These are phyloP conservation scores for Acer saccharum DNA, from an alignment of 345 rosid species.

Conservation along the genomic window DNA sequence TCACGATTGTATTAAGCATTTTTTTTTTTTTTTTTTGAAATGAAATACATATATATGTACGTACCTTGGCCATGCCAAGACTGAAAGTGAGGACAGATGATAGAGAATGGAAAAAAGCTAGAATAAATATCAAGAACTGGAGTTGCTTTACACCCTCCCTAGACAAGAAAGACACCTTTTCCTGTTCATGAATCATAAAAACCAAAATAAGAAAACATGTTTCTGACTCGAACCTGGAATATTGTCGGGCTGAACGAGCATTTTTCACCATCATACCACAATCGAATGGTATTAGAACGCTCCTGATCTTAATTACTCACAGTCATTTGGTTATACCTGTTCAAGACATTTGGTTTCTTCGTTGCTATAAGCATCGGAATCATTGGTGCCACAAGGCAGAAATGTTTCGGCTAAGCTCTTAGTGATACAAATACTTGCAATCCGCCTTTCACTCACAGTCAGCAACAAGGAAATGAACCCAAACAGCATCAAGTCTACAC, in stretches of 20 bases:
- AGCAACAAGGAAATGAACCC: slow-evolving; percentile 82
- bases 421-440: slow-evolving; percentile 68
- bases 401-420: slow-evolving; percentile 37
- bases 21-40: neutral
- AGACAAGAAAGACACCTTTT: slow-evolving; percentile 51
- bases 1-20: too few relatives aligned
- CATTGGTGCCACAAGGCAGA: slow-evolving; percentile 49
- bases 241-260: too few relatives aligned
- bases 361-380: slow-evolving; percentile 20
- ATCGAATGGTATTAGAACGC: too few relatives aligned
- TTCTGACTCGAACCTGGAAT: too few relatives aligned
- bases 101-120: slow-evolving; percentile 56
- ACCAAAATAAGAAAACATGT: neutral
- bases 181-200: slow-evolving; percentile 34
- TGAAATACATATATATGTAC: neutral
- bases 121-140: slow-evolving; percentile 51
- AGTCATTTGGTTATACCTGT: slow-evolving; percentile 17
- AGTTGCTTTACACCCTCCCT: slow-evolving; percentile 49
- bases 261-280: too few relatives aligned
- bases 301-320: too few relatives aligned
- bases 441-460: slow-evolving; percentile 50
- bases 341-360: slow-evolving; percentile 53
- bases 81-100: slow-evolving; percentile 52
- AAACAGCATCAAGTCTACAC: slow-evolving; percentile 67
- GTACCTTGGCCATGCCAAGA: slow-evolving; percentile 74